Evolutionary conservation across 768 basidiomycete genomes (phyloP).

Genomic region (Boletus coccyginus): DNA sequence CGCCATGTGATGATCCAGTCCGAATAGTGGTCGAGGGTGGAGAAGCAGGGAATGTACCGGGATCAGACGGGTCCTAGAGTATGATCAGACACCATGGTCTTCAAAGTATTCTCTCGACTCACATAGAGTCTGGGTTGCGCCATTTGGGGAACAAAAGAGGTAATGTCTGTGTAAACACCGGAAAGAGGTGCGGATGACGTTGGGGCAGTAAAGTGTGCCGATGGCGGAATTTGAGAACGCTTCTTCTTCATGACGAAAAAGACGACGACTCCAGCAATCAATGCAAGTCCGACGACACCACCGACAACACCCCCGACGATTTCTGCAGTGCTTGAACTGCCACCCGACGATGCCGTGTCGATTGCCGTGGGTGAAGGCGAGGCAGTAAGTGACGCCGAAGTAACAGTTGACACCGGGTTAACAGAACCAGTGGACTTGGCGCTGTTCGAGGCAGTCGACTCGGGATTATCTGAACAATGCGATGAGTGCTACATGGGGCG

Average conservation of each 20-base stretch:
- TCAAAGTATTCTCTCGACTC: no score
- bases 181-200: neutral
- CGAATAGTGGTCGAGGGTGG: no score
- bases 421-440: slow-evolving; percentile 26
- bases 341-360: slow-evolving; percentile 3
- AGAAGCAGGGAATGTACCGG: no score
- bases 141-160: no score
- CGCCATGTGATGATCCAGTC: no score
- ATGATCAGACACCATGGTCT: no score
- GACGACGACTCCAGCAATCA: slow-evolving; percentile 39
- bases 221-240: slow-evolving; percentile 22
- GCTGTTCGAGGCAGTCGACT: slow-evolving; percentile 38
- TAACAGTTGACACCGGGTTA: slow-evolving; percentile 8
- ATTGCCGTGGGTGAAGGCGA: slow-evolving; percentile 7
- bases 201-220: slow-evolving; percentile 9
- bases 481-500: neutral
- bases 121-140: no score
- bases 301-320: slow-evolving; percentile 66
- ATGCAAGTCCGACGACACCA: slow-evolving; percentile 51
- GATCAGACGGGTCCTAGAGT: no score
- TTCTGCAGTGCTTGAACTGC: slow-evolving; percentile 43
- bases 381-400: no score
- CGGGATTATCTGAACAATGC: slow-evolving; percentile 35
- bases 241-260: slow-evolving; percentile 38
- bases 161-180: no score